Percentiles rank a stretch among this genome's conserved stretches.
These are phyloP conservation scores for Diaporthe australafricana DNA, from an alignment of 2,329 filamentous ascomycete genomes.

Conservation along the genomic window DNA sequence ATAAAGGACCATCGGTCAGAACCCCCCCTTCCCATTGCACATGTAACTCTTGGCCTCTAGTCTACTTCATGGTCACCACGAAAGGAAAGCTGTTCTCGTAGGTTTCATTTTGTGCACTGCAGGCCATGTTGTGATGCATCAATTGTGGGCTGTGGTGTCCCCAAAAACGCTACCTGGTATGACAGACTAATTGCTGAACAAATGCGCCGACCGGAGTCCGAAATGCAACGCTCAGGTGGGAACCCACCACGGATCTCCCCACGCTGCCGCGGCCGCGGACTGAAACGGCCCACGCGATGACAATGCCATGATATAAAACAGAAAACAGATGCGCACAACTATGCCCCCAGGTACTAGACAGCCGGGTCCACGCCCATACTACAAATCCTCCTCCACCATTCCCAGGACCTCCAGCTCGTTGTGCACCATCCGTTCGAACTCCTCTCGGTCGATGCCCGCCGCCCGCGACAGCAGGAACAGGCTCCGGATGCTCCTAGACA, in stretches of 20 bases:
- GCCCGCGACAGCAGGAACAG: conserved; percentile 77
- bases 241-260: conserved; percentile 23
- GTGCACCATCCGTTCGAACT: conserved; percentile 79
- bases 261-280: conserved; percentile 2
- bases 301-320: background rate
- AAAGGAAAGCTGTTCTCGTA: background rate
- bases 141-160: background rate
- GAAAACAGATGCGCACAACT: background rate
- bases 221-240: conserved; percentile 22
- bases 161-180: background rate
- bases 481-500: conserved; percentile 81
- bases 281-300: conserved; percentile 4
- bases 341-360: background rate
- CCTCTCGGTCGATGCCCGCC: conserved; percentile 78
- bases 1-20: background rate
- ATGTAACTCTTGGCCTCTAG: background rate
- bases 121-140: conserved; percentile 9
- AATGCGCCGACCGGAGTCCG: conserved; percentile 34
- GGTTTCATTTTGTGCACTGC: background rate
- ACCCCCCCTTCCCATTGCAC: background rate
- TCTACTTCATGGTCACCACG: too few species aligned
- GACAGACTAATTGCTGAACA: background rate
- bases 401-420: conserved; percentile 78
- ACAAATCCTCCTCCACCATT: conserved; percentile 71
- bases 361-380: background rate